Evolutionary conservation across 2,329 filamentous ascomycete genomes (phyloP), one percentile per base, ranked within the genome.

Genomic region (Cryphonectria japonica): DNA sequence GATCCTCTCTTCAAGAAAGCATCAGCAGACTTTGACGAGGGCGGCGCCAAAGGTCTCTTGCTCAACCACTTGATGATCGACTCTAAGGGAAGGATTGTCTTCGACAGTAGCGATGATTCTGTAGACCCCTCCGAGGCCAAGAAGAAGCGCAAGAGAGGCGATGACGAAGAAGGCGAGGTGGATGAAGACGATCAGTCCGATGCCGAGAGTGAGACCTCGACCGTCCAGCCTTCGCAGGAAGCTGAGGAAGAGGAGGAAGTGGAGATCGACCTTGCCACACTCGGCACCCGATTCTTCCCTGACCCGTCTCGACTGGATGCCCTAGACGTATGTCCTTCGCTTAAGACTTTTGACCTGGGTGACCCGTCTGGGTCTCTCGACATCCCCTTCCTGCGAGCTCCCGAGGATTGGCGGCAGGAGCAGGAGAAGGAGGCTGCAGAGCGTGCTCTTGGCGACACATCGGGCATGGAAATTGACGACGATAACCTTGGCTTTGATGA

Each of bases 1-100:
- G 96, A 99, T 78, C 96, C 96, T 2, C 83, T 99, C n/a, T 99
- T 99, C 87, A 99, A 99, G 79, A 99, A 99, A 79, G 95, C 95
- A 0, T 97, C 95, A 7, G 96, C 96, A 60, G 96, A 99, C 83
- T 99, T 99, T 75, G 96, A 99, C 78, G 96, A 99, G 83, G 96
- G 96, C 29, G 96, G 96, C 70, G 96, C 96, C 70, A 99, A 98
- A 81, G 96, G 96, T 29, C 85, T 99, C 59, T 86, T 99, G 29
- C 87, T 99, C 43, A 99, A 99, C 78, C 95, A 99, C 81, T 86
- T 99, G n/a, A 93, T 95, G 78, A 98, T 99, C 74, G 96, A 99
- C 80, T 89, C 89, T 1, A 90, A 94, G 74, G 96, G 96, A 59
- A 89, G 95, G 50, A 99, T 99, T 73, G 95, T 99, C 6, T 99